Conservation (phyloP, 1,139 yeast species). For the Blastobotrys serpentis region DNA sequence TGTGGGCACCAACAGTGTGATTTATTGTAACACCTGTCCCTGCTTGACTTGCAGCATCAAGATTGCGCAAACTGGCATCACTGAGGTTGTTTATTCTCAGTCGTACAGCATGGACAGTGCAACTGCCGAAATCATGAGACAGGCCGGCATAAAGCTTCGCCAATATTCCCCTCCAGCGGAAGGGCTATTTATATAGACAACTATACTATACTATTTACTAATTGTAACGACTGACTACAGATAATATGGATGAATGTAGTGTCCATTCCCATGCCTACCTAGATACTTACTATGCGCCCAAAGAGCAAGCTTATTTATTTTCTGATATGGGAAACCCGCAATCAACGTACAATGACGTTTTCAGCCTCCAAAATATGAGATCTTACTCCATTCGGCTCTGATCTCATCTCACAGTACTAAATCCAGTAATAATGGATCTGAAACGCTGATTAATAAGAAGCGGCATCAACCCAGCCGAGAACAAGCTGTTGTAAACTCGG, state of each 20-base stretch:
- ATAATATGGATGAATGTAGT: too few relatives aligned
- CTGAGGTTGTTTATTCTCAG: slow-evolving; percentile 91
- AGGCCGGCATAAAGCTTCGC: slow-evolving; percentile 71
- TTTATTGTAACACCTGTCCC: slow-evolving; percentile 96
- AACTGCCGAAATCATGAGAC: slow-evolving; percentile 66
- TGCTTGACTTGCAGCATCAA: slow-evolving; percentile 94
- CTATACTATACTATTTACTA: too few relatives aligned
- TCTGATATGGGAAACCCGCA: too few relatives aligned
- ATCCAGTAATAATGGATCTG: background rate
- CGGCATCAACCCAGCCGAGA: background rate
- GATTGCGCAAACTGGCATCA: slow-evolving; percentile 88
- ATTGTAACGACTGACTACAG: too few relatives aligned
- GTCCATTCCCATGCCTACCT: too few relatives aligned
- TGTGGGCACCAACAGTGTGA: slow-evolving; percentile 55
- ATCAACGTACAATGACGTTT: background rate
- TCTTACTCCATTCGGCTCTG: background rate
- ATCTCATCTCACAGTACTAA: background rate
- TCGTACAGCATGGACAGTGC: slow-evolving; percentile 86
- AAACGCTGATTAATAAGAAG: background rate
- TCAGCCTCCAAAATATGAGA: background rate
- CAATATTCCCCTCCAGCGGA: slow-evolving; percentile 66
- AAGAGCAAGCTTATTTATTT: too few relatives aligned
- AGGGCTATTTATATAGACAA: slow-evolving; percentile 25
- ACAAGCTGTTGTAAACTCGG: too few relatives aligned
- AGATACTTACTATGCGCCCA: too few relatives aligned